A percentile compares a stretch with the other conserved stretches of the same genome.
Conservation (phyloP, 352 stramenopile genomes). For the Globisporangium orthogonon region DNA sequence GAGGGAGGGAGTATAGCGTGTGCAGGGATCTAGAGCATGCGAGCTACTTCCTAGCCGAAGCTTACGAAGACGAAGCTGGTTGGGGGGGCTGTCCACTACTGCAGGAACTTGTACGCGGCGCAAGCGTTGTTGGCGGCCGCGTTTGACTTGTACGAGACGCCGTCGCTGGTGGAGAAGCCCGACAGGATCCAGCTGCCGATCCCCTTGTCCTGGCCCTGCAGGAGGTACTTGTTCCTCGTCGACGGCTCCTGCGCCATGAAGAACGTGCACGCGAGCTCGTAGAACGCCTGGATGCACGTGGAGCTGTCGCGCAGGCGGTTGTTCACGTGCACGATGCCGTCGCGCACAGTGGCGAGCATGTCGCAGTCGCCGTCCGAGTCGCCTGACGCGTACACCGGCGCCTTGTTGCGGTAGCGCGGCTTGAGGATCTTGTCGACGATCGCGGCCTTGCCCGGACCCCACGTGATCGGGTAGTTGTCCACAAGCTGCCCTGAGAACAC, state of each 20-base stretch:
- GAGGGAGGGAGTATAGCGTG: neutral
- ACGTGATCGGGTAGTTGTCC: conserved; percentile 58
- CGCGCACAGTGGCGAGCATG: conserved; percentile 48
- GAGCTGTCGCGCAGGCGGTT: conserved; percentile 47
- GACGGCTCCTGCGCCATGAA: conserved; percentile 27
- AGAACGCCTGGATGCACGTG: conserved; percentile 54
- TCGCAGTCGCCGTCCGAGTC: conserved; percentile 58
- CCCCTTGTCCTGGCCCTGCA: conserved; percentile 58
- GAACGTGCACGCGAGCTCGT: conserved; percentile 50
- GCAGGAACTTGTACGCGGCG: conserved; percentile 32
- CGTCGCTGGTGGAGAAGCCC: conserved; percentile 57
- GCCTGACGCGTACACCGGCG: conserved; percentile 44
- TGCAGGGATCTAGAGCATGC: no score
- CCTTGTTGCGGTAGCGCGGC: conserved; percentile 34
- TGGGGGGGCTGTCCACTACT: neutral
- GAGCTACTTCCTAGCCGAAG: no score
- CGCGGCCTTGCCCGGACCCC: conserved; percentile 44
- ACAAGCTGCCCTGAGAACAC: conserved; percentile 37
- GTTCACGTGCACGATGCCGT: conserved; percentile 57
- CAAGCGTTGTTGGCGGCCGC: conserved; percentile 28
- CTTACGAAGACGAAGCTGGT: no score
- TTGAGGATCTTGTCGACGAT: conserved; percentile 43
- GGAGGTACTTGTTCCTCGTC: conserved; percentile 44
- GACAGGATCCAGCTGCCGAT: conserved; percentile 62
- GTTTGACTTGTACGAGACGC: conserved; percentile 38